Conservation (phyloP, 306 rosid genomes). For the Adenanthera pavonina region DNA sequence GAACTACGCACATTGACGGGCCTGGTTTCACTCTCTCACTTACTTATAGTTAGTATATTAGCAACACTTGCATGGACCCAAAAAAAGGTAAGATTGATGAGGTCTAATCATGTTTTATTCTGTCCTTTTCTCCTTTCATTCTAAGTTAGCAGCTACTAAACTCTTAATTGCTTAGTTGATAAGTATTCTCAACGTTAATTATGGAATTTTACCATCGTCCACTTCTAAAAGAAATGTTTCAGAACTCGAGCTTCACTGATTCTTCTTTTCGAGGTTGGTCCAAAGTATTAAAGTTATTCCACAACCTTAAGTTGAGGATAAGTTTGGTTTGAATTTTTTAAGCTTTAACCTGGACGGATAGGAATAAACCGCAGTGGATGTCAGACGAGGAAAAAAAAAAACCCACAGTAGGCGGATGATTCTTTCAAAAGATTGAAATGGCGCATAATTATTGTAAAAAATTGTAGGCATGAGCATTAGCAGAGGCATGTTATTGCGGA, state of each 20-base stretch:
- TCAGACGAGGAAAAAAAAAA: no score
- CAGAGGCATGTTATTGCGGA: not conserved
- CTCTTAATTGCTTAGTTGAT: conserved; percentile 13
- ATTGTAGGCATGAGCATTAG: not conserved
- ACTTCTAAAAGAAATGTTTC: not conserved
- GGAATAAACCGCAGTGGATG: no score
- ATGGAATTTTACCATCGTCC: not conserved
- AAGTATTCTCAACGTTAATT: not conserved
- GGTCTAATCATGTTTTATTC: not conserved
- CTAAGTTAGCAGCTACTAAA: not conserved
- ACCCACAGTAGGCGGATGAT: no score
- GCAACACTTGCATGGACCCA: not conserved
- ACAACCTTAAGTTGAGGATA: not conserved
- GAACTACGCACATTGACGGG: conserved; percentile 1
- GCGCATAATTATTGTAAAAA: not conserved
- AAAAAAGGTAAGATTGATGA: not conserved
- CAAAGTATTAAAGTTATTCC: conserved; percentile 17
- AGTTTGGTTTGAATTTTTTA: not conserved
- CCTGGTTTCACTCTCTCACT: conserved; percentile 9
- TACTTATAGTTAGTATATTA: not conserved
- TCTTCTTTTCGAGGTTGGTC: not conserved
- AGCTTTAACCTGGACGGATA: not conserved
- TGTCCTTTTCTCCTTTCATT: not conserved
- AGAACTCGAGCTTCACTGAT: conserved; percentile 7
- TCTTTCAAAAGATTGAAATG: conserved; percentile 18